These are phyloP conservation scores for Dactylella cylindrospora DNA, from an alignment of 2,329 filamentous ascomycete species.

Conservation along the genomic window DNA sequence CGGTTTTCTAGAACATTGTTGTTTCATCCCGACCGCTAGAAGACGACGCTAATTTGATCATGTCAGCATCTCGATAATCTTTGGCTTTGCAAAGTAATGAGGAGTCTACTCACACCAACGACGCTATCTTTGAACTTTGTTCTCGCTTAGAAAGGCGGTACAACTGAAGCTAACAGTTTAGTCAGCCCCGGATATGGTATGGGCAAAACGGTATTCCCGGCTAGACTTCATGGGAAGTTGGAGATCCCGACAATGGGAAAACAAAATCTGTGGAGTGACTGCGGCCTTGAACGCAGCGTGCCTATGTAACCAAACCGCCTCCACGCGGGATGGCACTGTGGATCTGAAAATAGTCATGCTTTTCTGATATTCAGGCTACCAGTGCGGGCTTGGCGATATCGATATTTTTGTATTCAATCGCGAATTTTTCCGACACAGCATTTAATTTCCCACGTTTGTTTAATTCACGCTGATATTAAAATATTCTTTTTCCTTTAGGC, in stretches of 20 bases:
- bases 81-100: constrained; percentile 18
- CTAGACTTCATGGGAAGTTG: constrained; percentile 21
- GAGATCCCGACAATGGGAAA: constrained; percentile 10
- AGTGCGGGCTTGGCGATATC: no score
- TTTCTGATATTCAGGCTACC: constrained; percentile 21
- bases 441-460: constrained; percentile 4
- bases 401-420: constrained; percentile 4
- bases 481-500: no score
- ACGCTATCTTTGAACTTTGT: constrained; percentile 10
- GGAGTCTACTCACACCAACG: no score
- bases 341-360: constrained; percentile 40
- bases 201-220: constrained; percentile 5
- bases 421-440: constrained; percentile 24
- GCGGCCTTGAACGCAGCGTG: constrained; percentile 7
- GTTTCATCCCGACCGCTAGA: constrained; percentile 34
- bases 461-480: constrained; percentile 2
- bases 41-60: constrained; percentile 13
- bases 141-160: constrained; percentile 29
- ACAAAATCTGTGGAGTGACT: not conserved
- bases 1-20: constrained; percentile 25
- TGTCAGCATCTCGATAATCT: constrained; percentile 41
- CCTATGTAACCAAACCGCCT: constrained; percentile 22
- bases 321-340: constrained; percentile 17
- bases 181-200: constrained; percentile 29
- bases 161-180: constrained; percentile 11